Evolutionary conservation across 495 filamentous ascomycete genomes (phyloP).

Genomic region (Penicillium arizonense): DNA sequence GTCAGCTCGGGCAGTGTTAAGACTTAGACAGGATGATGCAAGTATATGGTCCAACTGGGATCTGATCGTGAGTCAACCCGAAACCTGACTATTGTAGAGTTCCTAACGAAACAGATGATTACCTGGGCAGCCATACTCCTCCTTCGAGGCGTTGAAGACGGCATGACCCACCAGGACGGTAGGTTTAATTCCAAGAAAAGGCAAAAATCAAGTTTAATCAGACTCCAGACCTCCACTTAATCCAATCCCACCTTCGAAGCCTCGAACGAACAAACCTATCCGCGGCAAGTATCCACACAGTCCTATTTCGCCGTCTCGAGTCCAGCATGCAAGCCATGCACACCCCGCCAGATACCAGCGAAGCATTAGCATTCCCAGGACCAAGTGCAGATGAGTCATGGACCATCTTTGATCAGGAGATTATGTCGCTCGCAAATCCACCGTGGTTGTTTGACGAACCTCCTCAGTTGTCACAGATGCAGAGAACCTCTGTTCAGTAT

Average conservation of each 20-base stretch:
- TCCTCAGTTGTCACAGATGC: neutral
- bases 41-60: constrained; percentile 47
- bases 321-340: constrained; percentile 39
- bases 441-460: constrained; percentile 30
- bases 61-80: constrained; percentile 24
- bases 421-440: constrained; percentile 33
- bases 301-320: constrained; percentile 32
- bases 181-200: neutral
- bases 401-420: constrained; percentile 42
- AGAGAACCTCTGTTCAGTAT: constrained; percentile 10
- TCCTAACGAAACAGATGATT: constrained; percentile 30
- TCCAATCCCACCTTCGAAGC: constrained; percentile 35
- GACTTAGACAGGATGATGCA: constrained; percentile 35
- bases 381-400: constrained; percentile 29
- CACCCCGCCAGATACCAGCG: constrained; percentile 30
- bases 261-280: constrained; percentile 29
- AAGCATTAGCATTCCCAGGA: constrained; percentile 20
- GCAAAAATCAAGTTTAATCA: neutral
- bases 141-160: constrained; percentile 39
- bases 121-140: constrained; percentile 41
- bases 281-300: constrained; percentile 30
- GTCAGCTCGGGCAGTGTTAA: constrained; percentile 35
- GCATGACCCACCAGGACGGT: constrained; percentile 39
- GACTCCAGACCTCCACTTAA: constrained; percentile 30
- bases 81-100: neutral